These are phyloP conservation scores for Acacia melanoxylon DNA, from an alignment of 306 rosid species.

Conservation along the genomic window DNA sequence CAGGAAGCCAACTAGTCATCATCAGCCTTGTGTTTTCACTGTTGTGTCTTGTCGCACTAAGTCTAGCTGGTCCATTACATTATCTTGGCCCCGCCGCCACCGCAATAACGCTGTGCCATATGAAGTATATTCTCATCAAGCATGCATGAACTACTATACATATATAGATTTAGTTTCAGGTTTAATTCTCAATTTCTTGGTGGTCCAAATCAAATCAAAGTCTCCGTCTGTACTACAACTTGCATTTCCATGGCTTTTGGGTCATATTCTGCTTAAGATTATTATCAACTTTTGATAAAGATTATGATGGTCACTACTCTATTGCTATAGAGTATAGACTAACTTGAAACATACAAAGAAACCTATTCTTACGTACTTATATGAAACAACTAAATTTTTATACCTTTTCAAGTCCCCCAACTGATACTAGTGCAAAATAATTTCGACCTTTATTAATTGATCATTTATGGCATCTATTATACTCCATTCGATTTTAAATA, in stretches of 20 bases:
- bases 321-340: background rate
- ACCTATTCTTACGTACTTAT: background rate
- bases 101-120: background rate
- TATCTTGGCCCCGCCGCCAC: conserved; percentile 8
- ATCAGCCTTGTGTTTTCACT: background rate
- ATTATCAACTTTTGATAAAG: background rate
- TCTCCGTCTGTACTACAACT: background rate
- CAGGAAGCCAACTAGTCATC: background rate
- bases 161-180: background rate
- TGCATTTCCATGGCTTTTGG: background rate
- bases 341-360: background rate
- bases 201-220: background rate
- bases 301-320: background rate
- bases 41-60: background rate
- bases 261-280: background rate
- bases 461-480: too few relatives aligned
- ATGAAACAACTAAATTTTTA: background rate
- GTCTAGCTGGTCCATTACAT: background rate
- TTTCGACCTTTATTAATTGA: too few relatives aligned
- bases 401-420: background rate
- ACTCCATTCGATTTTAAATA: too few relatives aligned
- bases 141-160: background rate
- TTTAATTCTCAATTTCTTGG: background rate
- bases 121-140: too few relatives aligned
- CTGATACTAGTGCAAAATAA: too few relatives aligned